phyloP scores from a whole-genome alignment of 2,329 filamentous ascomycete genomes.

The Colletotrichum karsti region DNA sequence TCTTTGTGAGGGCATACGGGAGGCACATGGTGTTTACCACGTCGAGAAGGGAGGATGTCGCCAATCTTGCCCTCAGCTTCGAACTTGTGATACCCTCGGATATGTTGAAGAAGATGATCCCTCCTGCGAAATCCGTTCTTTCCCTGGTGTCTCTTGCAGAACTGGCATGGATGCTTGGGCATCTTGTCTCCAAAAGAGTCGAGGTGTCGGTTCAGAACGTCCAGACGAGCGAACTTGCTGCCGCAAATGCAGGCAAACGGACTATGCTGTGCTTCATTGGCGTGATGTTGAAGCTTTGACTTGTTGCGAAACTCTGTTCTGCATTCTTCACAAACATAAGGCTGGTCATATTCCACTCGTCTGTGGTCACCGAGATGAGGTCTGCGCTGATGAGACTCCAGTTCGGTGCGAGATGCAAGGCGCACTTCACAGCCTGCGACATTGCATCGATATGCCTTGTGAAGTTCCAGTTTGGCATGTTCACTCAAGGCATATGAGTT shows the following conservation, averaged over 20 bases:
- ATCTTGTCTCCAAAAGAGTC: slow-evolving; percentile 25
- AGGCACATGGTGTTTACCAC: not conserved
- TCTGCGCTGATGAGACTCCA: not conserved
- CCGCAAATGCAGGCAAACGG: slow-evolving; percentile 35
- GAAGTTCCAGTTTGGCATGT: not conserved
- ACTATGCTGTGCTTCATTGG: slow-evolving; percentile 24
- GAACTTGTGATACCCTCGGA: slow-evolving; percentile 45
- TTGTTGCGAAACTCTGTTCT: not conserved
- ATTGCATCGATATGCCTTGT: not conserved
- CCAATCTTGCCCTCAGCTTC: slow-evolving; percentile 29
- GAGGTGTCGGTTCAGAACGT: slow-evolving; percentile 38
- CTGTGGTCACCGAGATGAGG: not conserved
- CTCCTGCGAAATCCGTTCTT: slow-evolving; percentile 42
- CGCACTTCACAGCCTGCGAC: not conserved
- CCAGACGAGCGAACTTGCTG: slow-evolving; percentile 34
- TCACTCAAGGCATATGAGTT: not conserved
- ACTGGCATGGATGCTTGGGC: slow-evolving; percentile 36
- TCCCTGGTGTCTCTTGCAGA: slow-evolving; percentile 42
- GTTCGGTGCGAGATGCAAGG: not conserved
- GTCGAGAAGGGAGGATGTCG: not conserved
- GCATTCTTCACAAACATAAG: slow-evolving; percentile 1
- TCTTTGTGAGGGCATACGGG: slow-evolving; percentile 31
- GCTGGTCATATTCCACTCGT: not conserved
- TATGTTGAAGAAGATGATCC: slow-evolving; percentile 47
- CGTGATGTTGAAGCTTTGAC: slow-evolving; percentile 2